A percentile compares a stretch with the other conserved stretches of the same genome.
These are phyloP conservation scores for Naganishia cerealis DNA, from an alignment of 1,284 basidiomycete genomes.

Conservation along the genomic window DNA sequence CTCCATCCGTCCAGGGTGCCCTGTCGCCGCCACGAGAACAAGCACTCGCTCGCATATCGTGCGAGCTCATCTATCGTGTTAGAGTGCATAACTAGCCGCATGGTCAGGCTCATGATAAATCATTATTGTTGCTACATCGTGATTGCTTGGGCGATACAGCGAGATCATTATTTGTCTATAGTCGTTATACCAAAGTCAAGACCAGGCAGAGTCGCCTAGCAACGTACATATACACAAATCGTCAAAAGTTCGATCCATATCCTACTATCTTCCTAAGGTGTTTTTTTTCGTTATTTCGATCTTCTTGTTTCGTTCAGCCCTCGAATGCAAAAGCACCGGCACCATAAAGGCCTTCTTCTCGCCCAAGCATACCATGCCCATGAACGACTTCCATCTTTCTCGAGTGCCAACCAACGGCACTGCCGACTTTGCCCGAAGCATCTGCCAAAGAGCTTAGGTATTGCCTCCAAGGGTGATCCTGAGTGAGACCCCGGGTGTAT, in stretches of 20 bases:
- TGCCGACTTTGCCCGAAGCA: conserved; percentile 82
- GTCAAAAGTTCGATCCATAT: not conserved
- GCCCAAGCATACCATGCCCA: conserved; percentile 83
- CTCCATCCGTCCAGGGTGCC: no score
- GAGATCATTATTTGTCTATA: conserved; percentile 12
- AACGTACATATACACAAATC: not conserved
- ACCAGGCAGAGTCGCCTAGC: not conserved
- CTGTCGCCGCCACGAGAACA: not conserved
- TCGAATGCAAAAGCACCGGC: conserved; percentile 87
- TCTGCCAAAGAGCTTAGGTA: conserved; percentile 73
- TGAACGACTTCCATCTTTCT: conserved; percentile 95
- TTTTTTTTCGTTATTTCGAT: not conserved
- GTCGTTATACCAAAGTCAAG: conserved; percentile 12
- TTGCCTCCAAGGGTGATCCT: conserved; percentile 65
- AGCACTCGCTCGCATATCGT: not conserved
- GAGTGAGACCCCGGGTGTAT: conserved; percentile 62
- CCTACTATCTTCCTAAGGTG: not conserved
- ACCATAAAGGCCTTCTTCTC: conserved; percentile 90
- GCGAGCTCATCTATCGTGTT: not conserved
- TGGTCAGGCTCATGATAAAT: not conserved
- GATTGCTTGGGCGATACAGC: not conserved
- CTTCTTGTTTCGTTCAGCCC: conserved; percentile 56
- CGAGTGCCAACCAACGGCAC: conserved; percentile 90
- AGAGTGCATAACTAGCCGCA: not conserved
- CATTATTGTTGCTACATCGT: conserved; percentile 8